A percentile compares a stretch with the other conserved stretches of the same genome.
These are phyloP conservation scores for Penicillium sp. DNA, from an alignment of 2,329 filamentous ascomycete genomes.

Conservation along the genomic window DNA sequence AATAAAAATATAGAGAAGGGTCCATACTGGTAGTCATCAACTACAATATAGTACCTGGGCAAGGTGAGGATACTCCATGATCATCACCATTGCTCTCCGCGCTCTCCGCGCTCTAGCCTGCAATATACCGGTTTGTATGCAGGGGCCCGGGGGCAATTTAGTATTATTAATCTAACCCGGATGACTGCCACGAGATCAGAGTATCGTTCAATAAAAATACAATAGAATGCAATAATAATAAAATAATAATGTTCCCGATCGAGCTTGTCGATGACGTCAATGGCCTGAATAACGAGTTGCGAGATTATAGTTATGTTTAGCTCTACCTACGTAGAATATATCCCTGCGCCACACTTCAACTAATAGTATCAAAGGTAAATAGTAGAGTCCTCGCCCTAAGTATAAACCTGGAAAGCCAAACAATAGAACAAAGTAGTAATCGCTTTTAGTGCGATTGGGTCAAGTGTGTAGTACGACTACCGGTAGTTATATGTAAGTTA, in stretches of 20 bases:
- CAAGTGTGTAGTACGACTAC: too few species aligned
- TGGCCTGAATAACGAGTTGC: not conserved
- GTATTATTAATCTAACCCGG: not conserved
- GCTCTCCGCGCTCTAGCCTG: not conserved
- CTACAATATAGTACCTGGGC: not conserved
- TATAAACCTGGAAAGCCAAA: not conserved
- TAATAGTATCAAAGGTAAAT: too few species aligned
- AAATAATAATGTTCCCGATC: not conserved
- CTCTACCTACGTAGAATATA: not conserved
- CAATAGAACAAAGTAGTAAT: not conserved
- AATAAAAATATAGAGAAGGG: too few species aligned
- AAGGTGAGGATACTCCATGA: not conserved
- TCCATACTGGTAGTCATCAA: not conserved
- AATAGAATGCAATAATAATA: not conserved
- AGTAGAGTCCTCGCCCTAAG: too few species aligned
- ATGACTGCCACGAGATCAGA: not conserved
- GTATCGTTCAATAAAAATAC: not conserved
- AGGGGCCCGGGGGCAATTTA: not conserved
- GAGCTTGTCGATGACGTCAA: not conserved
- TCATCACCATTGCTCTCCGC: not conserved
- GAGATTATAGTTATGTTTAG: not conserved
- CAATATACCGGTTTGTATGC: not conserved
- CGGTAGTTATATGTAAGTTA: not conserved
- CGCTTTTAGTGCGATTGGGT: not conserved
- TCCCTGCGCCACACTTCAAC: not conserved